Evolutionary conservation across 768 basidiomycete species (phyloP), one percentile per base, ranked within the genome.

Genomic region (Wakefieldia striispora): DNA sequence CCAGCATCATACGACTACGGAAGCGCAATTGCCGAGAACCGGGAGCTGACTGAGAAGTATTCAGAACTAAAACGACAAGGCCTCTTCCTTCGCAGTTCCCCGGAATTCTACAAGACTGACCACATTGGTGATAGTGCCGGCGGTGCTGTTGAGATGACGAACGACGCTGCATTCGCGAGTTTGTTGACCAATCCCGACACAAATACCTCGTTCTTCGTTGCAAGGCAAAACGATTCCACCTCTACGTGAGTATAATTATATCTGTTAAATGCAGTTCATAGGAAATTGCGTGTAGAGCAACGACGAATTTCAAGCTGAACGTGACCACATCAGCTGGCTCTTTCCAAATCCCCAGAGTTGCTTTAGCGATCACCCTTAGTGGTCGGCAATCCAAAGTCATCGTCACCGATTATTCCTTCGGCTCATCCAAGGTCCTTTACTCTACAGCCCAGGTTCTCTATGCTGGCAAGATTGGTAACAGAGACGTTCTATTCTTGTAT

Each of bases 1-100:
- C 26, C 16, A 66, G 64, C 79, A 3, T 89, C 87, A 21, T 93
- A 93, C 47, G 91, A 93, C 67, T 93, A 93, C 49, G 90, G 89
- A 17, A 75, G 83, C 37, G 69, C 84, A 21, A 79, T 89, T 44
- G 70, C 79, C 17, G 91, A 93, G 70, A 78, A 76, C 20, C 78
- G 91, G 20, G 76, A 76, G 14, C 61, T 91, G 36, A 81, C 80
- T 0, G 64, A 75, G 6, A 93, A 93, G 64, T 88, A 77, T 65
- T 75, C 81, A 48, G 91, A 93, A 58, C 72, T 93, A 43, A 93
- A 91, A 64, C 76, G 82, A 17, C 81, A 92, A 60, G 84, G 79
- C 16, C 64, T 91, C 16, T 93, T 93, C 75, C 67, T 92, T 17
- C 82, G 91, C 23, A 87, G 84, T 54, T 85, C 87, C 0, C 83